Conservation (phyloP, 345 rosid genomes). For the Rhizophora mangle region DNA sequence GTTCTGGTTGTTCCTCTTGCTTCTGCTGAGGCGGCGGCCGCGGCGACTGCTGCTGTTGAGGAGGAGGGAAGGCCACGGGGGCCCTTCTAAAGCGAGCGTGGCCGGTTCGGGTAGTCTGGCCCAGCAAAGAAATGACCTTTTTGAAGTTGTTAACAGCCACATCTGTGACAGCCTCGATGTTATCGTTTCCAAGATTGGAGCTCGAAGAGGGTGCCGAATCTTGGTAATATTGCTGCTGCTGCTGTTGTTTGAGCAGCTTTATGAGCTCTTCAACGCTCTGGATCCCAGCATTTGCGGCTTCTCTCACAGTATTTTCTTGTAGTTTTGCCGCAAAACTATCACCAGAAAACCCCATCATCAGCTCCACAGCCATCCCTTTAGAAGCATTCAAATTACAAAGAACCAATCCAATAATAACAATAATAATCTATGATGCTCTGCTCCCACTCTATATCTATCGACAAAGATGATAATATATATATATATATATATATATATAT, state of each 20-base stretch:
- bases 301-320: conserved; percentile 60
- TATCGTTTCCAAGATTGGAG: conserved; percentile 20
- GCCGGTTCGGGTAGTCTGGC: conserved; percentile 61
- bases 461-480: background rate
- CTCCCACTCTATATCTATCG: background rate
- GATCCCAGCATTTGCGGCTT: conserved; percentile 78
- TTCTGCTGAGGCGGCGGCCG: conserved; percentile 16
- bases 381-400: conserved; percentile 6
- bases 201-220: conserved; percentile 12
- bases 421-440: background rate
- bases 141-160: conserved; percentile 69
- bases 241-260: conserved; percentile 40
- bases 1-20: conserved; percentile 9
- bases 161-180: conserved; percentile 61
- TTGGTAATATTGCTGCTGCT: conserved; percentile 15
- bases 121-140: conserved; percentile 70
- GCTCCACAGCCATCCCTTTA: conserved; percentile 57
- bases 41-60: background rate
- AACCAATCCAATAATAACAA: too few species aligned
- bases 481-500: background rate
- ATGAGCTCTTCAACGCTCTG: conserved; percentile 76
- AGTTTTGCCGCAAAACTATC: conserved; percentile 33
- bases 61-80: conserved; percentile 20
- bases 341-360: conserved; percentile 49
- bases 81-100: conserved; percentile 85